Evolutionary conservation across 345 rosid genomes (phyloP).

Genomic region (Acer campestre): DNA sequence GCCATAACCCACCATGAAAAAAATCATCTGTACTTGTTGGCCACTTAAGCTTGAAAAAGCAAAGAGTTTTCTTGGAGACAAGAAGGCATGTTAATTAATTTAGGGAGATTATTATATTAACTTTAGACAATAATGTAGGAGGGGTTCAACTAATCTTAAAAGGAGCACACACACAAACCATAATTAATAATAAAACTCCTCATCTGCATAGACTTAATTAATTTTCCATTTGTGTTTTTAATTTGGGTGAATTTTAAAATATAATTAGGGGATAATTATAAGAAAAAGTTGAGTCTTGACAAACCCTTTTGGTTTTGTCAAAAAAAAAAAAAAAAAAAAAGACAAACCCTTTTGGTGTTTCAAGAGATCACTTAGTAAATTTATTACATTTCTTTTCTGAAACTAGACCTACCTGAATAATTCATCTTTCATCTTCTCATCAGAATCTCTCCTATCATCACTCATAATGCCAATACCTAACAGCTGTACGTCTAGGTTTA

Average conservation of each 20-base stretch:
- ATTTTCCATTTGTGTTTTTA: too few relatives aligned
- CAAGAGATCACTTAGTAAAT: slow-evolving; percentile 1
- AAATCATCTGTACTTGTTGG: slow-evolving; percentile 55
- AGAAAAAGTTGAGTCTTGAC: slow-evolving; percentile 3
- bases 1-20: slow-evolving; percentile 39
- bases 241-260: background rate
- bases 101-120: slow-evolving; percentile 16
- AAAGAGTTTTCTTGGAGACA: slow-evolving; percentile 36
- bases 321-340: too few relatives aligned
- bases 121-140: slow-evolving; percentile 31
- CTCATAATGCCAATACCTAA: background rate
- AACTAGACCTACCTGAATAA: slow-evolving; percentile 14
- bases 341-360: background rate
- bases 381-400: background rate
- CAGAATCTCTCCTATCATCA: background rate
- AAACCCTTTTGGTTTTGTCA: background rate
- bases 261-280: background rate
- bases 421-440: background rate
- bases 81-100: slow-evolving; percentile 33
- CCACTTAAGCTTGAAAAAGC: slow-evolving; percentile 46
- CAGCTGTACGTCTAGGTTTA: background rate
- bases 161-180: slow-evolving; percentile 14
- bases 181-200: background rate
- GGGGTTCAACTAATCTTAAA: slow-evolving; percentile 41
- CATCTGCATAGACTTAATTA: background rate